Evolutionary conservation across 2,329 filamentous ascomycete genomes (phyloP).

Genomic region (Coniochaeta sp.): DNA sequence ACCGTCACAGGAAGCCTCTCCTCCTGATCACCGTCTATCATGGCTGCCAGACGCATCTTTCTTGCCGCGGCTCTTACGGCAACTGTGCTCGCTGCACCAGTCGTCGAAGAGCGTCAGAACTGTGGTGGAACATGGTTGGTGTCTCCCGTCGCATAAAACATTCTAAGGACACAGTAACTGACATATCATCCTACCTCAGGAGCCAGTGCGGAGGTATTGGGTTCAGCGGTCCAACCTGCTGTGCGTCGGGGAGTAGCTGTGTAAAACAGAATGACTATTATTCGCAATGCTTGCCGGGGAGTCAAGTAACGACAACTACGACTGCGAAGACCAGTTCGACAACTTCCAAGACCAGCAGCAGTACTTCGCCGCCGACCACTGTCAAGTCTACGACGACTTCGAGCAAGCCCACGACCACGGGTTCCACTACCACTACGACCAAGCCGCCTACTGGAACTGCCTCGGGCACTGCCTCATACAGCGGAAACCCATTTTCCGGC

Average conservation of each 20-base stretch:
- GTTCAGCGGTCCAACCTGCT: constrained; percentile 37
- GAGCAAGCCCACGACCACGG: constrained; percentile 11
- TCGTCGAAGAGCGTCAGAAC: constrained; percentile 33
- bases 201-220: constrained; percentile 38
- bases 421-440: constrained; percentile 22
- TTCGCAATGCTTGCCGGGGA: constrained; percentile 26
- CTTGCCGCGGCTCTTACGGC: constrained; percentile 27
- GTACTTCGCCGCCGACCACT: constrained; percentile 13
- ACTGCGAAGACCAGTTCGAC: constrained; percentile 5
- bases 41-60: constrained; percentile 18
- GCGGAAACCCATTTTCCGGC: constrained; percentile 48
- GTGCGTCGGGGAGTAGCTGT: constrained; percentile 30
- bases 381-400: constrained; percentile 12
- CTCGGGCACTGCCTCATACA: constrained; percentile 30
- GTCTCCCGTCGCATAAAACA: no score
- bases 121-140: constrained; percentile 14
- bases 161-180: neutral
- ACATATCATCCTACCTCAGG: constrained; percentile 7
- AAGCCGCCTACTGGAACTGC: constrained; percentile 20
- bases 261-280: constrained; percentile 27
- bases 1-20: neutral
- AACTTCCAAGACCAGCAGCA: constrained; percentile 11
- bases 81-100: constrained; percentile 30
- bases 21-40: constrained; percentile 8
- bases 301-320: constrained; percentile 3